A percentile compares a stretch with the other conserved stretches of the same genome.
phyloP scores from a whole-genome alignment of 2,329 filamentous ascomycete genomes.

The Penicillium polonicum region DNA sequence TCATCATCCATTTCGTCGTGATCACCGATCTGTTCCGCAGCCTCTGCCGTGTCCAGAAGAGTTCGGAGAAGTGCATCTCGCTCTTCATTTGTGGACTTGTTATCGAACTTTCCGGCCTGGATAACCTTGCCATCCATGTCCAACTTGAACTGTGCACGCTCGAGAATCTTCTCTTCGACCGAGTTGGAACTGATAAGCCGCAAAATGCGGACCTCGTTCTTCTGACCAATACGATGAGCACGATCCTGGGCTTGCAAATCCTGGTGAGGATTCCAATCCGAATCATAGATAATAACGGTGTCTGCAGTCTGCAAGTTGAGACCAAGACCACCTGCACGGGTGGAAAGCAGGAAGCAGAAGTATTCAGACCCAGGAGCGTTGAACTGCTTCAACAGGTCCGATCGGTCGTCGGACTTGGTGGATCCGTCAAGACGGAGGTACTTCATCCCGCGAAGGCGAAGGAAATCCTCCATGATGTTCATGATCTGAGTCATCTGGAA shows the following conservation, averaged over 20 bases:
- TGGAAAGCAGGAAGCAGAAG: constrained; percentile 98
- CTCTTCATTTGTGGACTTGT: constrained; percentile 98
- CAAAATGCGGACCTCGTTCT: constrained; percentile 97
- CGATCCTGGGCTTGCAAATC: constrained; percentile 99
- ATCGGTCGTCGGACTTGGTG: constrained; percentile 96
- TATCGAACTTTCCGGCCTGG: constrained; percentile 98
- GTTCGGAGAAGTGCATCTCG: constrained; percentile 95
- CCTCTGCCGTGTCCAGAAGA: constrained; percentile 77
- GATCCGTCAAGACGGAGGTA: constrained; percentile 94
- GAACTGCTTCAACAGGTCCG: constrained; percentile 82
- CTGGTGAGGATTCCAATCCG: constrained; percentile 99
- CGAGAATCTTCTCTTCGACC: constrained; percentile 97
- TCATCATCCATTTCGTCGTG: constrained; percentile 99
- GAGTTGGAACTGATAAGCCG: constrained; percentile 95
- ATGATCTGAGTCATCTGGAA: constrained; percentile 99
- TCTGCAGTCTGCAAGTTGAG: constrained; percentile 96
- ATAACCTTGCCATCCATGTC: constrained; percentile 99
- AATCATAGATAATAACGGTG: constrained; percentile 99
- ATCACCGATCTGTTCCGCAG: constrained; percentile 69
- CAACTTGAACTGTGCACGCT: constrained; percentile 94
- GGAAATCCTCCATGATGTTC: constrained; percentile 99
- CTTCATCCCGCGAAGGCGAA: constrained; percentile 76
- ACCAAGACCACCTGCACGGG: constrained; percentile 95
- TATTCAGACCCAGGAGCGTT: constrained; percentile 88
- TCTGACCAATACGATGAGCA: constrained; percentile 99